Conservation (phyloP, 208 protist genomes). For the Acanthamoeba polyphaga region DNA sequence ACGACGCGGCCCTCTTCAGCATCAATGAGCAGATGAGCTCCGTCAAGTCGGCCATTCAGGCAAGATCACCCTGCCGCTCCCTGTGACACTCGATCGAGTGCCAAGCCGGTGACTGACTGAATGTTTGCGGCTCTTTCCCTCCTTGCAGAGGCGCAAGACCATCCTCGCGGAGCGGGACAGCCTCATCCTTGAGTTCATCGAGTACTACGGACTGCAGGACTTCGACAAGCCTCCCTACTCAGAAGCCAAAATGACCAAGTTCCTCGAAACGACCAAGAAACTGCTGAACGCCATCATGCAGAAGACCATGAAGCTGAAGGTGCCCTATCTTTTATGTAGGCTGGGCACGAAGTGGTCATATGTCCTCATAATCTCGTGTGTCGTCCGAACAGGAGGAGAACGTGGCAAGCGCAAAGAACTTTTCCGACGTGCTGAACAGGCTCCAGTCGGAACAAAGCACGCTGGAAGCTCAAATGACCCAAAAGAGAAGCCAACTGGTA, state of each 20-base stretch:
- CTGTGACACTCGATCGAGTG: too few relatives aligned
- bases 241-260: background rate
- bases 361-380: too few relatives aligned
- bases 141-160: background rate
- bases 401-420: background rate
- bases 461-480: background rate
- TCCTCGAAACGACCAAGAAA: constrained; percentile 12
- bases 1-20: background rate
- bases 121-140: too few relatives aligned
- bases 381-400: background rate
- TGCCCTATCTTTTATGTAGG: background rate
- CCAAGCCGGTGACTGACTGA: too few relatives aligned
- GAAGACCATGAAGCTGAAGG: background rate
- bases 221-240: background rate
- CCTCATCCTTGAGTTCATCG: background rate
- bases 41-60: background rate
- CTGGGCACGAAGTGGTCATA: background rate
- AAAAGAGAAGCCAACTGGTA: constrained; percentile 33
- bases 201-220: background rate
- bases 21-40: constrained; percentile 14
- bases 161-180: background rate
- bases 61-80: too few relatives aligned
- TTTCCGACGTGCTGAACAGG: background rate
- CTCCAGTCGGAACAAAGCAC: background rate
- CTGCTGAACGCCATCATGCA: background rate